These are phyloP conservation scores for Fusarium solani-melongenae DNA, from an alignment of 2,329 filamentous ascomycete genomes.

Conservation along the genomic window DNA sequence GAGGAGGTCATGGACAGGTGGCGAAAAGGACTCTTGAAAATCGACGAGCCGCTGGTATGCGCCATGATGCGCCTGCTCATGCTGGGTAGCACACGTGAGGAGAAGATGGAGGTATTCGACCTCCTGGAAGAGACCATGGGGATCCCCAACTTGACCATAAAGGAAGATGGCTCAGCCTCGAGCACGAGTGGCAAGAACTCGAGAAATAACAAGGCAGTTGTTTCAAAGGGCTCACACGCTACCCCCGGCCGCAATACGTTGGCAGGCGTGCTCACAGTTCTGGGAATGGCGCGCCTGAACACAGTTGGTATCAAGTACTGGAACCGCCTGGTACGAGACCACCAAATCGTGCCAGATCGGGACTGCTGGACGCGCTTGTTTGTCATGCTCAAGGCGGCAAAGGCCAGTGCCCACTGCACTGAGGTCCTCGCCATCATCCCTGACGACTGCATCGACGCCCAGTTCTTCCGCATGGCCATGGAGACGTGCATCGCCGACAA, in stretches of 20 bases:
- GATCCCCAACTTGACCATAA: constrained; percentile 67
- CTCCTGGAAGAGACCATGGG: constrained; percentile 86
- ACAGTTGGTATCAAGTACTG: constrained; percentile 81
- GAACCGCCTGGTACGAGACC: constrained; percentile 72
- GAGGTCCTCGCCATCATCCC: constrained; percentile 69
- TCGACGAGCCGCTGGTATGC: constrained; percentile 84
- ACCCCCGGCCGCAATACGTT: constrained; percentile 69
- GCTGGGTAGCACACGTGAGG: constrained; percentile 65
- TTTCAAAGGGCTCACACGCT: constrained; percentile 47
- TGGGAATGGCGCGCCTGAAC: constrained; percentile 69
- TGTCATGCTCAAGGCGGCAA: constrained; percentile 71
- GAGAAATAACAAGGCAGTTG: constrained; percentile 16
- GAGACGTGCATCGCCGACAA: constrained; percentile 79
- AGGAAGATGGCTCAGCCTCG: constrained; percentile 8
- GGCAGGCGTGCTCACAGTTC: constrained; percentile 74
- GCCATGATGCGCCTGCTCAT: constrained; percentile 85
- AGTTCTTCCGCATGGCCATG: constrained; percentile 79
- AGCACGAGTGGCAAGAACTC: constrained; percentile 12
- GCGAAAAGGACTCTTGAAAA: constrained; percentile 73
- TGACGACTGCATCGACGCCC: constrained; percentile 53
- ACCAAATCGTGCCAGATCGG: constrained; percentile 75
- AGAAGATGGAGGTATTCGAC: constrained; percentile 78
- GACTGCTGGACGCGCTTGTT: constrained; percentile 78
- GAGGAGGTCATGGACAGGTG: constrained; percentile 81
- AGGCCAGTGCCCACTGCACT: constrained; percentile 71